Percentiles rank a stretch among this genome's conserved stretches.
Conservation (phyloP, 2,329 filamentous ascomycete species). For the Myriosclerotinia duriaeana region DNA sequence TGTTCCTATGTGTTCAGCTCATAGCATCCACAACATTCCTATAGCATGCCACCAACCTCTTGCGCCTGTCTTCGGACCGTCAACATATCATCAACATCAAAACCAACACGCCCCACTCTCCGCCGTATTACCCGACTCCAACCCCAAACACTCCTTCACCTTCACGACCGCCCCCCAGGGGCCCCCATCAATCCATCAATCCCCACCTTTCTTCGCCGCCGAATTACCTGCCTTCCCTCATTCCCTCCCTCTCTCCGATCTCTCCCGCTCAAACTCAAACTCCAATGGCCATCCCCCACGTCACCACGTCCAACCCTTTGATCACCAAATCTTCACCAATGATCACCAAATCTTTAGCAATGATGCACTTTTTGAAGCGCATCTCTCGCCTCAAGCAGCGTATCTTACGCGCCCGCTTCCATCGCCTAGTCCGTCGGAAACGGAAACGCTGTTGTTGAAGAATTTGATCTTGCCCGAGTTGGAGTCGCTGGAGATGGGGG, state of each 20-base stretch:
- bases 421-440: conserved; percentile 12
- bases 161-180: conserved; percentile 19
- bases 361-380: neutral
- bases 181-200: neutral
- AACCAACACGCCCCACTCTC: conserved; percentile 9
- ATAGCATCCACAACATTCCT: neutral
- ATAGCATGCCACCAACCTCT: neutral
- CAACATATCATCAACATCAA: conserved; percentile 1
- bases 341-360: neutral
- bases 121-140: conserved; percentile 8
- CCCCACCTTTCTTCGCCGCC: neutral
- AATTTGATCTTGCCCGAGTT: conserved; percentile 20
- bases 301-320: neutral
- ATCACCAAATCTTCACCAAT: neutral
- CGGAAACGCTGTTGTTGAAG: conserved; percentile 14
- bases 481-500: conserved; percentile 17
- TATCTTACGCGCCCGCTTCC: conserved; percentile 8
- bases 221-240: neutral
- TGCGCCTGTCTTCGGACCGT: neutral
- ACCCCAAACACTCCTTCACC: conserved; percentile 24
- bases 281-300: neutral
- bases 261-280: conserved; percentile 7
- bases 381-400: conserved; percentile 3
- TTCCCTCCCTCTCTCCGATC: neutral
- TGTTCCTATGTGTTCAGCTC: neutral